Base-by-base conservation (phyloP, 2,329 filamentous ascomycete genomes). In the Ophiostoma sp. region DNA sequence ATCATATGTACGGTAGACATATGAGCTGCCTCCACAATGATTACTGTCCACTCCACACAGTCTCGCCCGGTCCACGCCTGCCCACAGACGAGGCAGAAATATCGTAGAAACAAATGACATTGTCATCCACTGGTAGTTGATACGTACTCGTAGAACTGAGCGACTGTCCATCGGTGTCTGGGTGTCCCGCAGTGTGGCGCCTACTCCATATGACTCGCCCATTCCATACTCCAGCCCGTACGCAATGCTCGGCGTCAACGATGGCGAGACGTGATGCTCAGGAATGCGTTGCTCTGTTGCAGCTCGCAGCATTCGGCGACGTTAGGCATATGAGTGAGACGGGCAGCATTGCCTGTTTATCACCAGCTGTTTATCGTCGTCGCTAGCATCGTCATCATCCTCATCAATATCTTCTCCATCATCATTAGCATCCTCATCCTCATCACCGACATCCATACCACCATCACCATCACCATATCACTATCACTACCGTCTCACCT, bases 211-310 rank as follows among this genome's bases (percentile, higher is more conserved):
- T 12, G 12, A n/a, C n/a, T 52, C 2, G 3, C 7, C 6, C 49
- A 55, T 55, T 55, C 49, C 49, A 55, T 27, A 55, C 49, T 11
- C 47, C 7, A 47, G 8, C 9, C 42, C 42, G 42, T 14, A 55
- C 27, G 27, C 27, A 27, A 27, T 27, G 27, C 27, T 27, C 27
- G 27, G 27, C 27, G 27, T 27, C 27, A 27, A 27, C 27, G 27
- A 27, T 27, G 27, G 27, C 27, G 8, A 55, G 49, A 55, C 49
- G 27, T 27, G 49, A 18, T 47, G 45, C 11, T 47, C n/a, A 55
- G 49, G 49, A 55, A 55, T 55, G 49, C 49, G 49, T 55, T 55
- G 49, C 49, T 27, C 49, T 55, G 49, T 55, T 55, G 49, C 49
- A 55, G 18, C 49, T 55, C 27, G 27, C 27, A 27, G 27, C 27